Evolutionary conservation across 257 asterid genomes (phyloP).

Genomic region (Scutellaria barbata): DNA sequence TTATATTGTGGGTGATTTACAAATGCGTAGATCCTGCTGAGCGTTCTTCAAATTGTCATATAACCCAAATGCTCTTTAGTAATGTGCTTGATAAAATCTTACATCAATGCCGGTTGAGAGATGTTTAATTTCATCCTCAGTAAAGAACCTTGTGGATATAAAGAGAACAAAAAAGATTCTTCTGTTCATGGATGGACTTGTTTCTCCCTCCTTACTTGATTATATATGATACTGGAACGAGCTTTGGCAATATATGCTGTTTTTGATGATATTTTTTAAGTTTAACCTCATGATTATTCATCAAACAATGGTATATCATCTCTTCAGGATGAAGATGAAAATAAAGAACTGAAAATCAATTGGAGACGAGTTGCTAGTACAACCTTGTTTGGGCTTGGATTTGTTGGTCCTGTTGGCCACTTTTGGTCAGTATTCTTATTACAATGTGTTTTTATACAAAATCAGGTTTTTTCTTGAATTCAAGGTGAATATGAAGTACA

Average conservation of each 20-base stretch:
- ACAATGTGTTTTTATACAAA: neutral
- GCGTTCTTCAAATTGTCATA: neutral
- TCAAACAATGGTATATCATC: constrained; percentile 12
- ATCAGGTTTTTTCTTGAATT: neutral
- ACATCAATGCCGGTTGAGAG: constrained; percentile 3
- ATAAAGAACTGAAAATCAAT: constrained; percentile 63
- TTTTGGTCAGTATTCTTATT: constrained; percentile 66
- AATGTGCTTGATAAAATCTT: neutral
- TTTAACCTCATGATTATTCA: constrained; percentile 4
- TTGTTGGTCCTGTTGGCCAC: constrained; percentile 94
- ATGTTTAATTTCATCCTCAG: constrained; percentile 10
- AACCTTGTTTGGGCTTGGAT: constrained; percentile 81
- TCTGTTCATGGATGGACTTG: neutral
- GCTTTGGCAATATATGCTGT: constrained; percentile 6
- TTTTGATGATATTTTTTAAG: neutral
- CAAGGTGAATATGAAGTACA: constrained; percentile 17
- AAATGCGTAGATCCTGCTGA: neutral
- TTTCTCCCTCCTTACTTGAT: neutral
- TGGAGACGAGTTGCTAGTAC: constrained; percentile 91
- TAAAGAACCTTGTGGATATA: constrained; percentile 23
- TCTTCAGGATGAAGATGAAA: constrained; percentile 58
- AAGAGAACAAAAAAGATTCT: neutral
- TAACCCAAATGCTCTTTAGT: neutral
- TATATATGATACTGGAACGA: constrained; percentile 3
- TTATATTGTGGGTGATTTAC: neutral